Evolutionary conservation across 2,329 filamentous ascomycete genomes (phyloP).

Genomic region (Teratosphaeriaceae sp.): DNA sequence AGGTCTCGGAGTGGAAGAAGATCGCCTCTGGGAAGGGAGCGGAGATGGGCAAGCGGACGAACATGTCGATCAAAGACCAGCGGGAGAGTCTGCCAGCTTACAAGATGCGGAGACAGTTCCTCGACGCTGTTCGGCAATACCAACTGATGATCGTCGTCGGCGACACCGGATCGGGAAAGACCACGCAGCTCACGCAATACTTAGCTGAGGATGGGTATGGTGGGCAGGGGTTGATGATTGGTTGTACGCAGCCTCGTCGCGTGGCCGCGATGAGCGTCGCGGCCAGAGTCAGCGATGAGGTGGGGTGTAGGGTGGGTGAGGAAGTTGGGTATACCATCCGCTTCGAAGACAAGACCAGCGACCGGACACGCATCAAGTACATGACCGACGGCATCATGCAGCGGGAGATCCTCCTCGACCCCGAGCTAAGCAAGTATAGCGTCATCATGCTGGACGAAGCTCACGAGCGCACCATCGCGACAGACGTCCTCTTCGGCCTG

Average conservation of each 20-base stretch:
- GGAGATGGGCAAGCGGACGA: constrained; percentile 77
- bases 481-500: constrained; percentile 88
- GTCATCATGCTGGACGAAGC: constrained; percentile 98
- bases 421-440: constrained; percentile 81
- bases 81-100: constrained; percentile 83
- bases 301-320: constrained; percentile 81
- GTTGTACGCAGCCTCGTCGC: constrained; percentile 93
- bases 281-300: constrained; percentile 92
- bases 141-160: constrained; percentile 94
- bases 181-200: constrained; percentile 92
- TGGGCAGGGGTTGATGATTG: constrained; percentile 72
- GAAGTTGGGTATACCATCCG: constrained; percentile 97
- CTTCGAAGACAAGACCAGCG: constrained; percentile 89
- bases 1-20: constrained; percentile 87
- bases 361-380: constrained; percentile 92
- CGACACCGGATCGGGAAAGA: constrained; percentile 96
- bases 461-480: constrained; percentile 93
- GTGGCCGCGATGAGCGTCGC: constrained; percentile 97
- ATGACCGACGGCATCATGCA: constrained; percentile 99
- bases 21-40: constrained; percentile 63
- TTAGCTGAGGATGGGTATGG: constrained; percentile 88
- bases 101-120: constrained; percentile 78
- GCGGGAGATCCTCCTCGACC: constrained; percentile 88
- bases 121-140: constrained; percentile 79
- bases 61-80: constrained; percentile 91